phyloP scores from a whole-genome alignment of 257 asterid species.

The Primulina tabacum region DNA sequence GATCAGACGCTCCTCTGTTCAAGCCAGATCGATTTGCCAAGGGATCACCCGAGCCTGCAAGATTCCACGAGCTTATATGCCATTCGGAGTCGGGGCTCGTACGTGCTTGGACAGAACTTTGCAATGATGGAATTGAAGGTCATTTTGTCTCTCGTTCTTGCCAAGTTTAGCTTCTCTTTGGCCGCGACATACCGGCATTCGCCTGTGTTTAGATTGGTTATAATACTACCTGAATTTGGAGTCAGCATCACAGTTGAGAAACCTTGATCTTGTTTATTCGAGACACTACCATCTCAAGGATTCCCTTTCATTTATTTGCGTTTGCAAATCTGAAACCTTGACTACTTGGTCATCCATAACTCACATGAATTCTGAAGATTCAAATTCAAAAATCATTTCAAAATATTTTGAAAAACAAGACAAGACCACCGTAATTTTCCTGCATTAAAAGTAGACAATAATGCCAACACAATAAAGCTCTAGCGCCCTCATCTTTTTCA shows the following conservation, averaged over 20 bases:
- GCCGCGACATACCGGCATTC: slow-evolving; percentile 55
- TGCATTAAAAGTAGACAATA: not conserved
- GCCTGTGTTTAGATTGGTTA: slow-evolving; percentile 47
- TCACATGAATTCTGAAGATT: not conserved
- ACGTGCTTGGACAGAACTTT: slow-evolving; percentile 56
- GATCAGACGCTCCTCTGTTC: slow-evolving; percentile 45
- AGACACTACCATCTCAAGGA: not conserved
- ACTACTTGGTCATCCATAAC: not conserved
- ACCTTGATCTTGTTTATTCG: slow-evolving; percentile 23
- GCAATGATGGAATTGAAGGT: slow-evolving; percentile 78
- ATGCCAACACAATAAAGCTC: not conserved
- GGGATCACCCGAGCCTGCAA: slow-evolving; percentile 63
- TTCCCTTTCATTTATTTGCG: not conserved
- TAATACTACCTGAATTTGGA: slow-evolving; percentile 60
- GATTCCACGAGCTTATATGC: slow-evolving; percentile 67
- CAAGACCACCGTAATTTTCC: not conserved
- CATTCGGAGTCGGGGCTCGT: slow-evolving; percentile 64
- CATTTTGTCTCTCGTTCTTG: slow-evolving; percentile 50
- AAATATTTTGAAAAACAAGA: not conserved
- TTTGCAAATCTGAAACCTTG: not conserved
- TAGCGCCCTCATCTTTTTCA: too few relatives aligned
- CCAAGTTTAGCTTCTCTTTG: slow-evolving; percentile 52
- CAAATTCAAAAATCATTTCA: not conserved
- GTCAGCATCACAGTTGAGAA: slow-evolving; percentile 39
- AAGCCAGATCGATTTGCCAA: slow-evolving; percentile 60